A percentile compares a stretch with the other conserved stretches of the same genome.
These are phyloP conservation scores for Rossbeevera mucosa DNA, from an alignment of 768 basidiomycete genomes.

Conservation along the genomic window DNA sequence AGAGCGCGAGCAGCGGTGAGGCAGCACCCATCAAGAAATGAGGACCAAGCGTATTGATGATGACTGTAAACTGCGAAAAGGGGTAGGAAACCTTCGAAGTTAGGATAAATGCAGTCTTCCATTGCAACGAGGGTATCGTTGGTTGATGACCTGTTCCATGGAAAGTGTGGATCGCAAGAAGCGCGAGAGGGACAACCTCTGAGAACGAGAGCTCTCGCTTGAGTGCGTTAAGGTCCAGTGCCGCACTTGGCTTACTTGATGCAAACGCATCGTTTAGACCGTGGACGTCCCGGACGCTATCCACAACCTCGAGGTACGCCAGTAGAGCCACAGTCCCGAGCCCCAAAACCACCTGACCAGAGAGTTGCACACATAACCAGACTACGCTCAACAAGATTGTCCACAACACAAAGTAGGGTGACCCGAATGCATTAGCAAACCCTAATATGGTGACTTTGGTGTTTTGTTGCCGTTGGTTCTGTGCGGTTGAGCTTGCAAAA, in stretches of 20 bases:
- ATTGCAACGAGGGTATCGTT: conserved; percentile 84
- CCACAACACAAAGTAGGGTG: conserved; percentile 84
- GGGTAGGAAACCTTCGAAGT: conserved; percentile 65
- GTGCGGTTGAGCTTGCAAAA: conserved; percentile 2
- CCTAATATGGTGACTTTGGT: conserved; percentile 64
- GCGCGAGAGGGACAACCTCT: conserved; percentile 68
- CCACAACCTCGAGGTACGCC: conserved; percentile 75
- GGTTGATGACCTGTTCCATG: conserved; percentile 92
- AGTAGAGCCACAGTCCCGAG: conserved; percentile 62
- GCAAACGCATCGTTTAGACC: conserved; percentile 50
- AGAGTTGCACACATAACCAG: conserved; percentile 59
- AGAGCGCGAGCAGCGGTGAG: conserved; percentile 68
- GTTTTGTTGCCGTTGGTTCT: conserved; percentile 28
- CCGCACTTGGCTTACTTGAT: conserved; percentile 43
- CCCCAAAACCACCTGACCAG: conserved; percentile 75
- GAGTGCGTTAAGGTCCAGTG: conserved; percentile 29
- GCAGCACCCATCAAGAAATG: conserved; percentile 63
- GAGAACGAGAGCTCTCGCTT: conserved; percentile 48
- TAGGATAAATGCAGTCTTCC: conserved; percentile 91
- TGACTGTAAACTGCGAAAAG: conserved; percentile 67
- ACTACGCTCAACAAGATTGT: conserved; percentile 56
- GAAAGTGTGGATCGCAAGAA: conserved; percentile 75
- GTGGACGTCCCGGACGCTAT: conserved; percentile 71
- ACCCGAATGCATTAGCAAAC: conserved; percentile 86
- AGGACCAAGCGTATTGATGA: conserved; percentile 74